Base-by-base conservation (phyloP, 1,284 basidiomycete species). In the Naganishia liquefaciens region DNA sequence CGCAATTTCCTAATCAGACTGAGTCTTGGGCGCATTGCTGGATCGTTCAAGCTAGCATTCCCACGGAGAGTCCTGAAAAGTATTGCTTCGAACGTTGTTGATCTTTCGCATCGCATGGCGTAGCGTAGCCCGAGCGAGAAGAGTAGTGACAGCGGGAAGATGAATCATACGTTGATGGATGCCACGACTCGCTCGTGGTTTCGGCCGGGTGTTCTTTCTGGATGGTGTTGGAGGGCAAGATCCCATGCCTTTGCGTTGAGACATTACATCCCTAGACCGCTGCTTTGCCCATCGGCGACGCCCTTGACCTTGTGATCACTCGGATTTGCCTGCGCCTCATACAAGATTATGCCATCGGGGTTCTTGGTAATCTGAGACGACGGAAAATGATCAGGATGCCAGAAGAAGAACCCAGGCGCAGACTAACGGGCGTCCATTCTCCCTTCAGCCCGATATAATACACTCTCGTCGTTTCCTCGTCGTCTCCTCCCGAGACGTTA, bases 401-500 rank as follows among this genome's bases (percentile, higher is more conserved):
- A 3, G 15, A 42, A 49, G 55, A 11, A n/a, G 23, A 30, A 30
- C 43, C 23, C 13, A 15, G 5, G 3, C 19, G 30, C n/a, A 6
- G 10, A 73, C 77, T 70, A 65, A 78, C 78, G 44, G 76, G 70
- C 28, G 71, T 72, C 68, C 70, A 74, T 30, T 73, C 74, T 5
- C 78, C 78, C 43, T 76, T 70, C 37, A 79, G 57, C 17, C 77
- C 77, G 28, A 79, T 67, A 57, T 77, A 79, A 62, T 73, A 78
- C 17, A 79, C 65, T 43, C 75, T 67, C 15, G 75, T 74, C 11
- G 74, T 76, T 54, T 79, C 78, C 68, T 79, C 76, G 33, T 69
- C 71, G 7, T 78, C 77, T 7, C 75, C 76, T 44, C 74, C 74
- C 5, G 74, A 74, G 37, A 72, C 71, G 66, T 78, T 77, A 19